phyloP scores from a whole-genome alignment of 257 asterid genomes.

The Coffea eugenioides region DNA sequence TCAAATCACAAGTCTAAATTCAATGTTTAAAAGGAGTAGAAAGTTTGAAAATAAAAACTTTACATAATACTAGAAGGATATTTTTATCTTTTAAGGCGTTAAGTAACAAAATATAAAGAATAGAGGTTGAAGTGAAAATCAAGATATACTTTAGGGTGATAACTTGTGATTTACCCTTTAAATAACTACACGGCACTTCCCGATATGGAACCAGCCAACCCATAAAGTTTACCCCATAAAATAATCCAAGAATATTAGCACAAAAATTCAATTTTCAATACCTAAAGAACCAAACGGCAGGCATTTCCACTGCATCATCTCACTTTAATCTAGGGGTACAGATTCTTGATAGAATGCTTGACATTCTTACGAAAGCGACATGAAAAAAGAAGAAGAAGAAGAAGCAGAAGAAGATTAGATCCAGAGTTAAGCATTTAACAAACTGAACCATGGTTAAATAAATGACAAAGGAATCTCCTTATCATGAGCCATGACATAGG shows the following conservation, averaged over 20 bases:
- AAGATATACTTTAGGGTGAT: too few relatives aligned
- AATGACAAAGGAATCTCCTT: conserved; percentile 4
- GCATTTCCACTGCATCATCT: background rate
- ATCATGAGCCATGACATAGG: background rate
- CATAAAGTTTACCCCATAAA: background rate
- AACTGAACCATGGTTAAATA: background rate
- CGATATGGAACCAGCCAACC: too few relatives aligned
- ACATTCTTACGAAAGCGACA: background rate
- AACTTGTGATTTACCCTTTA: too few relatives aligned
- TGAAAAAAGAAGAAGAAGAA: background rate
- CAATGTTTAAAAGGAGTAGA: too few relatives aligned
- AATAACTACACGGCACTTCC: too few relatives aligned
- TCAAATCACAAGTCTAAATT: too few relatives aligned
- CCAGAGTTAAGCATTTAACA: background rate
- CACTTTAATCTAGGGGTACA: background rate
- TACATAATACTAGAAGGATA: too few relatives aligned
- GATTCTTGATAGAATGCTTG: background rate
- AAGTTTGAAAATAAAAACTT: too few relatives aligned
- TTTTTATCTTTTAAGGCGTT: too few relatives aligned
- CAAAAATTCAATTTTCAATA: background rate
- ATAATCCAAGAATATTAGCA: background rate
- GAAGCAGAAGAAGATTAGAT: background rate
- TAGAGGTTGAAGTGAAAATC: too few relatives aligned
- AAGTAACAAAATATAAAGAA: too few relatives aligned
- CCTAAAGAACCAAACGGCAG: background rate